Evolutionary conservation across 306 rosid genomes (phyloP), one percentile per base, ranked within the genome.

Genomic region (Cercis canadensis): DNA sequence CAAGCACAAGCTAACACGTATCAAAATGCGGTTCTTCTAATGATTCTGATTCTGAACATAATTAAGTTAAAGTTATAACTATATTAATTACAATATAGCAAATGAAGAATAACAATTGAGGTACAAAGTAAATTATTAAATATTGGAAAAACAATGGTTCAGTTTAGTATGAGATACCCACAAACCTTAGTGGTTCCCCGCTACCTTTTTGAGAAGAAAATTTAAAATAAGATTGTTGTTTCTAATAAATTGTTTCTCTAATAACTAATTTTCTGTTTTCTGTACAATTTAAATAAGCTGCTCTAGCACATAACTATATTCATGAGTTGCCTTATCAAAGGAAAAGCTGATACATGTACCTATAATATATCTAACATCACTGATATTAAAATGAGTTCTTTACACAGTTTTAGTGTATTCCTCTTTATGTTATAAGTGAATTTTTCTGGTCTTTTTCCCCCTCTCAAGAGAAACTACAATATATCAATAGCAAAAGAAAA

Each of bases 1-100:
- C 32, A 55, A 67, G 58, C 54, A 57, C 66, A 63, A 44, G 36
- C 64, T 45, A 74, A 64, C 34, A 64, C 34, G 17, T 59, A 39
- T 9, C 17, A 52, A 74, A 16, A 10, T 40, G 12, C 67, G 46
- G 59, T 34, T 73, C 61, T 74, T 67, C 52, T 57, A 41, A 34
- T 50, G 21, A 73, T 49, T 62, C 51, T 50, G 32, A 73, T 49
- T 62, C 51, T 33, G 57, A 67, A 18, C 57, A 41, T 57, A 5
- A 37, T 37, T 37, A n/a, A 50, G 21, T 47, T 16, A 17, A 19
- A 13, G 7, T 39, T 11, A 13, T 37, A 55, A 52, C 37, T 51
- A 62, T 0, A 43, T 34, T 45, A 29, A 64, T 11, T 17, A 50
- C 57, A 29, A 43, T 31, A 57, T 37, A 52, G 54, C 45, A 58